phyloP scores from a whole-genome alignment of 305 asterid species.

The Petunia hybrid region DNA sequence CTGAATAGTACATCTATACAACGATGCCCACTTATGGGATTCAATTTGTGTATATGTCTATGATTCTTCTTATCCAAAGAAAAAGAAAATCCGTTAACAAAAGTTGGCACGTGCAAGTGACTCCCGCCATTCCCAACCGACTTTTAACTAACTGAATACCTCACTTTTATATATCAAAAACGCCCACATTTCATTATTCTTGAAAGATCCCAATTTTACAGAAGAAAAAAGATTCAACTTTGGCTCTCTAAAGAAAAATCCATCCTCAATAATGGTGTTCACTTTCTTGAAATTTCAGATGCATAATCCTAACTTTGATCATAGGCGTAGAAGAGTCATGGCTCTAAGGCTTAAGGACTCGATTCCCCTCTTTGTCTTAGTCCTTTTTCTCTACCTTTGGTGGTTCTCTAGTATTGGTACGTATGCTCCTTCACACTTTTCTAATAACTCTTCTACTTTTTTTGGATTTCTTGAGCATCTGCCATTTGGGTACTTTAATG shows the following conservation, averaged over 20 bases:
- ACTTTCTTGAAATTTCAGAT: not conserved
- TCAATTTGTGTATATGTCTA: too few species aligned
- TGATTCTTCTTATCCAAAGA: too few species aligned
- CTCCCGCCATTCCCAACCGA: constrained; percentile 9
- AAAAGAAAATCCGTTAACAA: not conserved
- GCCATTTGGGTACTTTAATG: too few species aligned
- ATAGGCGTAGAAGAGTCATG: not conserved
- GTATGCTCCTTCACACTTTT: not conserved
- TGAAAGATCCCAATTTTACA: not conserved
- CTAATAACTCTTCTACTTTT: not conserved
- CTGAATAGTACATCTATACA: too few species aligned
- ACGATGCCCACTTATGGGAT: too few species aligned
- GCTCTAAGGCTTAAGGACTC: not conserved
- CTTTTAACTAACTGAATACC: not conserved
- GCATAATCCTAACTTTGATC: not conserved
- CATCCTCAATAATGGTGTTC: not conserved
- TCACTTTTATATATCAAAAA: not conserved
- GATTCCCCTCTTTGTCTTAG: not conserved
- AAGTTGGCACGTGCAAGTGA: not conserved
- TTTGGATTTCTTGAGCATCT: too few species aligned
- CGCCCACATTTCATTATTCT: not conserved
- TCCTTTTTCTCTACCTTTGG: not conserved
- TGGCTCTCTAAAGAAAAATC: not conserved
- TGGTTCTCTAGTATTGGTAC: not conserved
- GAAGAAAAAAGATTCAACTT: not conserved